Evolutionary conservation across 495 filamentous ascomycete genomes (phyloP).

Genomic region (Annulohypoxylon bovei): DNA sequence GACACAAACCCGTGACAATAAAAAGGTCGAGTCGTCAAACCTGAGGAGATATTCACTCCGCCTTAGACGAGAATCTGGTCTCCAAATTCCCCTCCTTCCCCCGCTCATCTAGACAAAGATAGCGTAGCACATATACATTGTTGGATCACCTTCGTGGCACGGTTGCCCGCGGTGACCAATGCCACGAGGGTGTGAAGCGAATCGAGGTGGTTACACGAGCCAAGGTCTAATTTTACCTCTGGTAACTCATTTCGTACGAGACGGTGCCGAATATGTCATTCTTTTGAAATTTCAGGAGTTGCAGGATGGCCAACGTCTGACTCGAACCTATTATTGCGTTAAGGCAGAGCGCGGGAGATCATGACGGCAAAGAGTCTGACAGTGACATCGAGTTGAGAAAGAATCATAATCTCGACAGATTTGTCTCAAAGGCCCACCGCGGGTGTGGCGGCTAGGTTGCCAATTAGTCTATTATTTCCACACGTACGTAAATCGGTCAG

Average conservation of each 20-base stretch:
- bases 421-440: conserved; percentile 14
- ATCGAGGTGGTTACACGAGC: conserved; percentile 31
- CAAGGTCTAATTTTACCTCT: conserved; percentile 35
- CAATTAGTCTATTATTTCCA: conserved; percentile 28
- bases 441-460: conserved; percentile 35
- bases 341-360: conserved; percentile 16
- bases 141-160: conserved; percentile 29
- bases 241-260: conserved; percentile 18
- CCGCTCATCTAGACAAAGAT: conserved; percentile 25
- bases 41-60: conserved; percentile 16
- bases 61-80: conserved; percentile 9
- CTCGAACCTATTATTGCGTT: conserved; percentile 14
- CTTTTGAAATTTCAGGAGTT: conserved; percentile 1
- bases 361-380: conserved; percentile 14
- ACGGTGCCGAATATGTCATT: background rate
- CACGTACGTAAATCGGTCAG: conserved; percentile 12
- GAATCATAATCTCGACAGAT: conserved; percentile 5
- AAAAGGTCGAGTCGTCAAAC: conserved; percentile 6
- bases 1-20: conserved; percentile 16
- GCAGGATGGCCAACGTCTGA: conserved; percentile 23
- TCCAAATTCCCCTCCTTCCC: conserved; percentile 18
- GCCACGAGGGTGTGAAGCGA: conserved; percentile 30
- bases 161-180: conserved; percentile 25
- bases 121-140: conserved; percentile 31
- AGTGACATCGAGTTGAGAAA: conserved; percentile 10